These are phyloP conservation scores for Marasmius fiardii DNA, from an alignment of 1,284 basidiomycete species.

Conservation along the genomic window DNA sequence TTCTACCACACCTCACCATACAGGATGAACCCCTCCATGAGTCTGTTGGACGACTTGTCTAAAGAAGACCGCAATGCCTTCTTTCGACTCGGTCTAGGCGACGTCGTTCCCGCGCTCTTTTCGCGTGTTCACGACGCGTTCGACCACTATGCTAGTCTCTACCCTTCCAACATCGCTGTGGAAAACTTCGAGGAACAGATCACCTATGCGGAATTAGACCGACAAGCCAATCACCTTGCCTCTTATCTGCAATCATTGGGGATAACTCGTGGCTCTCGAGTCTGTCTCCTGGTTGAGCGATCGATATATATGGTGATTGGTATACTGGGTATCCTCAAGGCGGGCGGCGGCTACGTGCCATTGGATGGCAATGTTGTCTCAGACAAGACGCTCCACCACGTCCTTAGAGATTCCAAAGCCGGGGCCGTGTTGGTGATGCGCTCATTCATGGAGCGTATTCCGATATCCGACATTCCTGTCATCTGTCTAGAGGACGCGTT, in stretches of 20 bases:
- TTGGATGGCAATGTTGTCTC: conserved; percentile 56
- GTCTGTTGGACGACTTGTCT: conserved; percentile 27
- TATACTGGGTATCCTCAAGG: conserved; percentile 52
- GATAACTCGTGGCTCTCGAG: conserved; percentile 44
- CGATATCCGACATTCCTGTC: conserved; percentile 15
- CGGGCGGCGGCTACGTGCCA: conserved; percentile 55
- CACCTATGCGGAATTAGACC: conserved; percentile 48
- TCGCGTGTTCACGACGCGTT: conserved; percentile 57
- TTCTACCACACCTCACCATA: background rate
- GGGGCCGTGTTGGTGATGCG: conserved; percentile 41
- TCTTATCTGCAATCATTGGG: conserved; percentile 38
- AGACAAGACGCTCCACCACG: conserved; percentile 49
- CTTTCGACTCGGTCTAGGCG: conserved; percentile 42
- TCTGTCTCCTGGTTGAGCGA: conserved; percentile 52
- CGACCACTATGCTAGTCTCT: conserved; percentile 36
- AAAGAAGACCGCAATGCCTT: conserved; percentile 41
- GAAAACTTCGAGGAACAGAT: conserved; percentile 46
- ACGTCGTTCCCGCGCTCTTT: conserved; percentile 34
- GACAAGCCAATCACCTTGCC: conserved; percentile 46
- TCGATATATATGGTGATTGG: conserved; percentile 53
- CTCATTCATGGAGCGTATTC: conserved; percentile 43
- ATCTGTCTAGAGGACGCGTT: conserved; percentile 42
- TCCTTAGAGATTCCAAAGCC: conserved; percentile 45
- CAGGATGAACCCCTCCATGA: background rate
- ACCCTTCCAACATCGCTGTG: conserved; percentile 45